Conservation (phyloP, 345 rosid species). For the Kandelia obovata region DNA sequence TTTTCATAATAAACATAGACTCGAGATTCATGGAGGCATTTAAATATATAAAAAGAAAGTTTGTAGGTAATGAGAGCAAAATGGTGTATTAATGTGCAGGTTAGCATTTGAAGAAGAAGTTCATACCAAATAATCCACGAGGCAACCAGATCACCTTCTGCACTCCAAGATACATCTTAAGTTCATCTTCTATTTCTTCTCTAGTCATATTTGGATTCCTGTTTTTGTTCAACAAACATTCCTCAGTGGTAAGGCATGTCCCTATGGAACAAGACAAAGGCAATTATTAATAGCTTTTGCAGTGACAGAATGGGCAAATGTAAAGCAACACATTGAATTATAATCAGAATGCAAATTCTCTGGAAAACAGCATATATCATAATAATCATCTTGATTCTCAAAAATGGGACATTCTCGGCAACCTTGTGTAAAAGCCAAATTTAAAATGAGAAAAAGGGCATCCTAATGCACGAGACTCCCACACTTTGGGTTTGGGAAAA, state of each 20-base stretch:
- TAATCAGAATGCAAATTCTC: too few relatives aligned
- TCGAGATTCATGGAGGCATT: too few relatives aligned
- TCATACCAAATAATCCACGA: conserved; percentile 71
- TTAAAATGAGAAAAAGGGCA: too few relatives aligned
- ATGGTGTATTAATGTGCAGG: too few relatives aligned
- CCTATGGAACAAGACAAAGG: conserved; percentile 36
- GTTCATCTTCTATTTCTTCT: conserved; percentile 75
- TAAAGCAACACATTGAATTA: neutral
- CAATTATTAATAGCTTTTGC: neutral
- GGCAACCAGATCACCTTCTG: conserved; percentile 77
- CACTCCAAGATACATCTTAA: conserved; percentile 71
- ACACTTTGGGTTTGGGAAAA: too few relatives aligned
- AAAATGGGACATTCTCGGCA: too few relatives aligned
- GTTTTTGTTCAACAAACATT: conserved; percentile 85
- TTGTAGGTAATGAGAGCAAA: neutral
- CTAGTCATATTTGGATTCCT: conserved; percentile 71
- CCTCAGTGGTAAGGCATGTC: conserved; percentile 89
- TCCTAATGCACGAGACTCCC: too few relatives aligned
- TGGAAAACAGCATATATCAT: too few relatives aligned
- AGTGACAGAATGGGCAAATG: neutral
- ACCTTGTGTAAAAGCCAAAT: too few relatives aligned
- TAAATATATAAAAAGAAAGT: neutral
- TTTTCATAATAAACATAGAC: neutral
- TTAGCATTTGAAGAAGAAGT: too few relatives aligned
- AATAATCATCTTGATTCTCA: too few relatives aligned